Evolutionary conservation across 768 basidiomycete species (phyloP).

Genomic region (Heimioporus sp.): DNA sequence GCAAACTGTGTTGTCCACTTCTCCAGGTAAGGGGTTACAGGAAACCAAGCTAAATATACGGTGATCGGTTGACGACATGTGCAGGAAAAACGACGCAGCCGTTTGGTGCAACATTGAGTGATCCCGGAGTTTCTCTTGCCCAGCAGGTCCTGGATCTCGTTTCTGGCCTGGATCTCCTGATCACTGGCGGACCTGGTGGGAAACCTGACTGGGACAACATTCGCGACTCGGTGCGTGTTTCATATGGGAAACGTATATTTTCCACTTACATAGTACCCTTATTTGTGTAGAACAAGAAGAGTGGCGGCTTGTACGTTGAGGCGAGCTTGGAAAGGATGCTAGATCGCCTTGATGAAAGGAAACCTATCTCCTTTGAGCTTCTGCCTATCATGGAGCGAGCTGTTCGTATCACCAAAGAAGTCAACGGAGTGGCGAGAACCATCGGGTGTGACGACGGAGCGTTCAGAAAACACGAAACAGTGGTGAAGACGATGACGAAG

Average conservation of each 20-base stretch:
- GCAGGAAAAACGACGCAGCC: conserved; percentile 8
- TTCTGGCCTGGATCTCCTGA: conserved; percentile 7
- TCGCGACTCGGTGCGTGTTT: conserved; percentile 6
- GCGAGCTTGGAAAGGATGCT: conserved; percentile 11
- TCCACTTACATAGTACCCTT: neutral
- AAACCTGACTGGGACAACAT: conserved; percentile 18
- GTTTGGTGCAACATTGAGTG: conserved; percentile 10
- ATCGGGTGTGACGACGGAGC: neutral
- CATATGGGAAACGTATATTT: neutral
- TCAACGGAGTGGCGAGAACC: conserved; percentile 7
- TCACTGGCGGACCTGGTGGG: conserved; percentile 10
- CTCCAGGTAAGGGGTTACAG: neutral
- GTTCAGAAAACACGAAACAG: conserved; percentile 3
- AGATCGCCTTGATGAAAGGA: conserved; percentile 10
- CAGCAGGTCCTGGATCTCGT: conserved; percentile 9
- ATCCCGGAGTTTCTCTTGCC: conserved; percentile 6
- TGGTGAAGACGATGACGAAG: conserved; percentile 14
- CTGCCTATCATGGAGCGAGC: conserved; percentile 9
- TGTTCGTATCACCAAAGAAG: neutral
- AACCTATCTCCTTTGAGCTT: conserved; percentile 13
- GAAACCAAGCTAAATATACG: neutral
- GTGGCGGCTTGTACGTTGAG: conserved; percentile 16
- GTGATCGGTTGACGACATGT: neutral
- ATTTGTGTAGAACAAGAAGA: conserved; percentile 3
- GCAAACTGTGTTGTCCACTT: conserved; percentile 6